phyloP scores from a whole-genome alignment of 306 rosid genomes.

The Medicago lupulina region DNA sequence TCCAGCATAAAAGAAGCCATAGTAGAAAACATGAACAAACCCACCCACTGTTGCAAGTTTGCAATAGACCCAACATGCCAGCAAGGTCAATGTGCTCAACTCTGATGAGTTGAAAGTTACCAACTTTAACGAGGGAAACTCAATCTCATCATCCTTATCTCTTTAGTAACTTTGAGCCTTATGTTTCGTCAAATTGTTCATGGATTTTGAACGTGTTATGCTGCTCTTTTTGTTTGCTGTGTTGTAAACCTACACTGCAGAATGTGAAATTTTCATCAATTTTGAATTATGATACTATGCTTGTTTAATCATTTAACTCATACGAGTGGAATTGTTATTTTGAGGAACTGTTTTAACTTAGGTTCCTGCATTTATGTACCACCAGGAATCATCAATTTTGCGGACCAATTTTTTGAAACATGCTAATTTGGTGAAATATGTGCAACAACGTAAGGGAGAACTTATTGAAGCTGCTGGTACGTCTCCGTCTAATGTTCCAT shows the following conservation, averaged over 20 bases:
- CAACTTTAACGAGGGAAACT: too few species aligned
- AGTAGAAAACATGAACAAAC: too few species aligned
- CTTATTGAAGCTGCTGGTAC: slow-evolving; percentile 56
- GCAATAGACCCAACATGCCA: too few species aligned
- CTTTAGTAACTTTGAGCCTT: neutral
- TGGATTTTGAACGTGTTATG: neutral
- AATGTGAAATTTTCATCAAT: too few species aligned
- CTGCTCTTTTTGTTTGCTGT: neutral
- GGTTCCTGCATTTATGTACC: slow-evolving; percentile 44
- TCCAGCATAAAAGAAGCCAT: neutral
- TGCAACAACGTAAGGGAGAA: slow-evolving; percentile 63
- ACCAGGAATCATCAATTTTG: slow-evolving; percentile 80
- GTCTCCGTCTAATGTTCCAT: slow-evolving; percentile 55
- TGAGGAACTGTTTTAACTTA: slow-evolving; percentile 20
- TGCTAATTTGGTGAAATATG: slow-evolving; percentile 73
- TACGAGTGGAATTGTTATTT: neutral
- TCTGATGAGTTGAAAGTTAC: too few species aligned
- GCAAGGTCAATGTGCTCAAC: too few species aligned
- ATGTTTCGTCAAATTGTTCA: neutral
- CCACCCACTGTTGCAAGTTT: too few species aligned
- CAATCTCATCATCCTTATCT: neutral
- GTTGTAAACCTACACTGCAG: neutral
- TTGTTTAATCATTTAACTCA: neutral
- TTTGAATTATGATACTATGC: neutral
- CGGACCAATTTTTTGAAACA: slow-evolving; percentile 74